phyloP scores from a whole-genome alignment of 2,329 filamentous ascomycete genomes.

The Diaporthe sp. region DNA sequence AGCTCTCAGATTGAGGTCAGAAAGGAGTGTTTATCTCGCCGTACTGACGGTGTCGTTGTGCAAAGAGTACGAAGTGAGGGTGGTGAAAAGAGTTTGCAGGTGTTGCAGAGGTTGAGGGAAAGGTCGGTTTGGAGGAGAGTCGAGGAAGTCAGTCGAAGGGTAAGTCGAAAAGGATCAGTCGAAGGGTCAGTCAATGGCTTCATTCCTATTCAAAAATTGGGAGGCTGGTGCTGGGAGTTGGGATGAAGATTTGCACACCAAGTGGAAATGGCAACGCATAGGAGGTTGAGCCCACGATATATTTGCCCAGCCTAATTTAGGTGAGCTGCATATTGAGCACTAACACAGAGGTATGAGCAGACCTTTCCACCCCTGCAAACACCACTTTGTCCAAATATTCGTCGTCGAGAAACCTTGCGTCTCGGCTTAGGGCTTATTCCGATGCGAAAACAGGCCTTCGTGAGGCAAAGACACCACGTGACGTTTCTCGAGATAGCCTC shows the following conservation, averaged over 20 bases:
- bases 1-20: not conserved
- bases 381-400: not conserved
- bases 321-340: not conserved
- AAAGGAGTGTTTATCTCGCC: not conserved
- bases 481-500: not conserved
- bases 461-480: too few relatives aligned
- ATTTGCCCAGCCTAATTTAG: not conserved
- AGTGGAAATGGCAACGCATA: not conserved
- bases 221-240: slow-evolving; percentile 4
- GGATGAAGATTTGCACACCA: not conserved
- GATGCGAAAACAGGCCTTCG: not conserved
- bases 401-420: not conserved
- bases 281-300: not conserved
- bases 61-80: not conserved
- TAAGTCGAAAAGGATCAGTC: not conserved
- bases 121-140: slow-evolving; percentile 4
- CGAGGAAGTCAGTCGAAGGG: not conserved
- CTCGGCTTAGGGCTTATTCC: not conserved
- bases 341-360: not conserved
- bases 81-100: slow-evolving; percentile 17
- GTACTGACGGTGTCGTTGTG: slow-evolving; percentile 10
- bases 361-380: not conserved
- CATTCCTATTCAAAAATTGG: slow-evolving; percentile 1
- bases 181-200: not conserved
- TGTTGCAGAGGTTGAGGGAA: not conserved